These are phyloP conservation scores for Cercospora sp. DNA, from an alignment of 2,329 filamentous ascomycete species.

Conservation along the genomic window DNA sequence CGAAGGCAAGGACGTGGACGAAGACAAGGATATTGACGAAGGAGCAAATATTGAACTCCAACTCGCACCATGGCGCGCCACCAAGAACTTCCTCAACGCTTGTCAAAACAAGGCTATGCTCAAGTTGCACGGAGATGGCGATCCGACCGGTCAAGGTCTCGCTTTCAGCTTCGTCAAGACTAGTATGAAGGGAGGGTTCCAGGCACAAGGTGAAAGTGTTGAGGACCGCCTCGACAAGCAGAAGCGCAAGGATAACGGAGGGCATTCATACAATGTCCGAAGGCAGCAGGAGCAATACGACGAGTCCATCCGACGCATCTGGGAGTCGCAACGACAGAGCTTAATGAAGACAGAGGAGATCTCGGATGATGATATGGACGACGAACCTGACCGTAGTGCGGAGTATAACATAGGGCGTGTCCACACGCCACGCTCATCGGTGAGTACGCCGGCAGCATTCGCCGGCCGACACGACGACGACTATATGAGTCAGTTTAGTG, in stretches of 20 bases:
- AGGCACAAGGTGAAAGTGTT: constrained; percentile 83
- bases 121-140: constrained; percentile 87
- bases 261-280: constrained; percentile 96
- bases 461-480: constrained; percentile 71
- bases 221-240: constrained; percentile 85
- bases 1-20: constrained; percentile 60
- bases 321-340: constrained; percentile 81
- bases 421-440: constrained; percentile 66
- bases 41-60: constrained; percentile 79
- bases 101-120: constrained; percentile 96
- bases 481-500: constrained; percentile 57
- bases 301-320: constrained; percentile 85
- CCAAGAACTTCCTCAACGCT: constrained; percentile 93
- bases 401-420: constrained; percentile 42
- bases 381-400: constrained; percentile 53
- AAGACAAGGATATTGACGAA: constrained; percentile 62
- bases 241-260: constrained; percentile 65
- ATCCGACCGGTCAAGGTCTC: constrained; percentile 88
- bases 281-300: constrained; percentile 91
- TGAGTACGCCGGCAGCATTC: constrained; percentile 57
- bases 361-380: constrained; percentile 70
- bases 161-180: constrained; percentile 97
- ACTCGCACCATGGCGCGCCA: constrained; percentile 93
- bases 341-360: constrained; percentile 72
- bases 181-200: constrained; percentile 98